Percentiles rank a stretch among this genome's conserved stretches.
Conservation (phyloP, 441 rosid genomes). For the Manihot esculenta region DNA sequence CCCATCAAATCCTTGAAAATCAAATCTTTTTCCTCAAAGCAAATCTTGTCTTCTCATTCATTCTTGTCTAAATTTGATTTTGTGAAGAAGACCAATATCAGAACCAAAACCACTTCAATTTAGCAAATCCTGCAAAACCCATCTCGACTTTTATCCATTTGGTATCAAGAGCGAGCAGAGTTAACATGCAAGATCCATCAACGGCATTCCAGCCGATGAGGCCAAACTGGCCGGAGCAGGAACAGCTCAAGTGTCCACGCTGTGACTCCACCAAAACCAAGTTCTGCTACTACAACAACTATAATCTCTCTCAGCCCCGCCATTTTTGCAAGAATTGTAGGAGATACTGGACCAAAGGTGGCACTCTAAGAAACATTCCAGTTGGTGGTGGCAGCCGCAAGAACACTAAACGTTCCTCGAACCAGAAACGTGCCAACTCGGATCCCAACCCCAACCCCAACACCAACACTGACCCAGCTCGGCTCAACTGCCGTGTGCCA, state of each 20-base stretch:
- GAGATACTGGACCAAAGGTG: slow-evolving; percentile 94
- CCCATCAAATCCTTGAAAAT: neutral
- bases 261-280: slow-evolving; percentile 88
- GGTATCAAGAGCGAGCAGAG: too few relatives aligned
- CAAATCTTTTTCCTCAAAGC: neutral
- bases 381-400: slow-evolving; percentile 87
- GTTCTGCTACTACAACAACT: slow-evolving; percentile 94
- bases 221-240: slow-evolving; percentile 73
- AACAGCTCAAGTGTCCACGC: slow-evolving; percentile 79
- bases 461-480: slow-evolving; percentile 24
- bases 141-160: neutral
- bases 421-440: slow-evolving; percentile 32
- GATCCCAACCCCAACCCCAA: slow-evolving; percentile 27
- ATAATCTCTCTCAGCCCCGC: slow-evolving; percentile 93
- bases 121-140: neutral
- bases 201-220: slow-evolving; percentile 43
- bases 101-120: neutral
- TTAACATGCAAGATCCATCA: slow-evolving; percentile 61
- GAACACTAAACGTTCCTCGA: slow-evolving; percentile 51
- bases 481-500: slow-evolving; percentile 19
- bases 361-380: slow-evolving; percentile 82
- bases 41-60: too few relatives aligned
- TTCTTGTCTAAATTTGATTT: too few relatives aligned
- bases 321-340: slow-evolving; percentile 84
- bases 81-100: too few relatives aligned